Evolutionary conservation across 805 yeast genomes (phyloP), one percentile per base, ranked within the genome.

Genomic region (Maudiozyma pseudohumilis): DNA sequence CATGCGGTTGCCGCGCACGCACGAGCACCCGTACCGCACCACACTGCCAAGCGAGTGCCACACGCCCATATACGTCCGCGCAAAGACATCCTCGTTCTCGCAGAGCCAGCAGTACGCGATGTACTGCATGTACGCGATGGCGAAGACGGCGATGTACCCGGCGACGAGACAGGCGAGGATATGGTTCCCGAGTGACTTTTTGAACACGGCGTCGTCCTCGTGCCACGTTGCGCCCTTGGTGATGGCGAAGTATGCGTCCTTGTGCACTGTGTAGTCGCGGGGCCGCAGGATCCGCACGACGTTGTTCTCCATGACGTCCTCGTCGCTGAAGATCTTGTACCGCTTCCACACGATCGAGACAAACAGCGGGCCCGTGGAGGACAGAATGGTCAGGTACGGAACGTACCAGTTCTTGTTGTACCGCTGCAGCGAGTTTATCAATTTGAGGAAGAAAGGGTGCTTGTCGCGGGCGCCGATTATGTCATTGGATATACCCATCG

Each of bases 161-260:
- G 72, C 73, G 29, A 81, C 52, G 2, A 85, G 83, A 20, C 87
- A 80, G 28, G 80, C 60, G 12, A 75, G 68, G 46, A 88, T 74
- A 59, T 88, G 95, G 45, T 74, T 69, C 13, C 84, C 86, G 60
- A 87, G 62, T 7, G 73, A 63, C 52, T 82, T 77, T 60, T 87
- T 75, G 54, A 84, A 74, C 38, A 75, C 69, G 9, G 96, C 95
- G 59, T 88, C 96, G 46, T 78, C 85, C 52, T 75, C 63, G 61
- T 88, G 96, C 96, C 96, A 88, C 19, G 94, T 82, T 0, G 94
- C 83, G 32, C 96, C 96, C 39, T 74, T 72, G 0, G 85, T 66
- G 39, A 84, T 79, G 28, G 75, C 68, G 59, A 88, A 87, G 55
- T 83, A 82, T 0, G 87, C 71, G 46, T 69, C 63, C 1, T 68